Evolutionary conservation across 2,329 filamentous ascomycete species (phyloP), one percentile per base, ranked within the genome.

Genomic region (Xylaria hypoxylon): DNA sequence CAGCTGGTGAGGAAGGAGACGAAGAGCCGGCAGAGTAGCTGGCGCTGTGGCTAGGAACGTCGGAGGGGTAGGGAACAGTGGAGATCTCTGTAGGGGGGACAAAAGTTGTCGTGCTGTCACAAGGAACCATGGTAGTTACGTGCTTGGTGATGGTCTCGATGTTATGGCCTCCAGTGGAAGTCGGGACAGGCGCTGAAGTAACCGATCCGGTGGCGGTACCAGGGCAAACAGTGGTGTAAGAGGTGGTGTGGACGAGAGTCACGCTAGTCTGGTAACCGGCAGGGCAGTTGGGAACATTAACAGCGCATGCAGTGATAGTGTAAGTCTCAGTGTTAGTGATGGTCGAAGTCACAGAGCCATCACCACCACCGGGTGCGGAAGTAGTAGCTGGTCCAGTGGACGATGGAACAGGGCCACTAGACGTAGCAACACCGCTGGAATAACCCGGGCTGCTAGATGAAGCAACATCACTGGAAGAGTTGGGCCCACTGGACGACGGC

Each of bases 271-370:
- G 73, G 77, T 77, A 78, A 19, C 74, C 72, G 44, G 77, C 75
- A 26, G 80, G 80, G 74, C 80, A 82, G 77, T 82, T 81, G 66
- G 78, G 67, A 19, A 79, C 78, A 3, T 74, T 73, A 44, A 75
- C 77, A 57, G 76, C 78, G 63, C 80, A 82, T 62, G 73, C 75
- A 24, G 80, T 81, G 38, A 81, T 67, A 28, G 74, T 76, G 72
- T 72, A 78, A 11, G 71, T 73, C 61, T 70, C 53, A 4, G 70
- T 71, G 61, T 64, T 65, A 50, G 65, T 70, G 51, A 74, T 35
- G 13, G 72, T 75, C 0, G 74, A 73, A 17, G 66, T 64, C 5
- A 51, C 31, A 11, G 38, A 52, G 45, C 45, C 66, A 31, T 50
- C 33, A n/a, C 50, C 22, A 19, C 59, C 48, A 15, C 58, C 48